phyloP scores from a whole-genome alignment of 495 filamentous ascomycete species.

The Talaromyces proteolyticus region DNA sequence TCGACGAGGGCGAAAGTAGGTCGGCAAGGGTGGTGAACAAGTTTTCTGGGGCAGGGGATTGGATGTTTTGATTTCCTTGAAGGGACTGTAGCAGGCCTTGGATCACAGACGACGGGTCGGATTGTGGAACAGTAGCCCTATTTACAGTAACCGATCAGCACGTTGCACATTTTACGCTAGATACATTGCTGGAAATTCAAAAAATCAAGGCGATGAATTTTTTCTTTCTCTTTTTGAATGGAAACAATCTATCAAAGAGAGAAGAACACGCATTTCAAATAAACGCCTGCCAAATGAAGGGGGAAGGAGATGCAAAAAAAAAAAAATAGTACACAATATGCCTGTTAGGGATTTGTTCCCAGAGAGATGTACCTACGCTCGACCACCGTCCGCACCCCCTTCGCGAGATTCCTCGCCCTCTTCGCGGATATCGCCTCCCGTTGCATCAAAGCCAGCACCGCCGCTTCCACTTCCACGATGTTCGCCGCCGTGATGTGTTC shows the following conservation, averaged over 20 bases:
- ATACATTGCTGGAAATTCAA: conserved; percentile 1
- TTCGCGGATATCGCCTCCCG: conserved; percentile 82
- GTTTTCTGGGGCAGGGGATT: conserved; percentile 48
- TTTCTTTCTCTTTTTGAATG: not conserved
- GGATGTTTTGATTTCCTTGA: conserved; percentile 45
- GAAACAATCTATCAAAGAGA: not conserved
- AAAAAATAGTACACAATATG: not conserved
- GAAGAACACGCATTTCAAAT: conserved; percentile 4
- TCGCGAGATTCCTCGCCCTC: conserved; percentile 84
- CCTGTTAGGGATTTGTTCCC: conserved; percentile 1
- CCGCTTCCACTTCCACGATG: conserved; percentile 58
- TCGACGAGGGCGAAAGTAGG: conserved; percentile 69
- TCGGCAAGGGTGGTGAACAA: conserved; percentile 82
- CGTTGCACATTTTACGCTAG: conserved; percentile 8
- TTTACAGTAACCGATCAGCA: conserved; percentile 13
- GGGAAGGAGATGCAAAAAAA: too few species aligned
- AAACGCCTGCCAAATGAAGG: conserved; percentile 4
- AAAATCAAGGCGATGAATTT: not conserved
- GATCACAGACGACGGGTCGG: conserved; percentile 60
- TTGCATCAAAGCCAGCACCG: conserved; percentile 78
- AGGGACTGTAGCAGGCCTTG: conserved; percentile 87
- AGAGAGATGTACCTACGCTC: conserved; percentile 89
- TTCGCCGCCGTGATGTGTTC: conserved; percentile 46
- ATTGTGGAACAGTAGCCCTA: conserved; percentile 32
- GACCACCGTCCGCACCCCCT: conserved; percentile 89